Conservation (phyloP, 2,329 filamentous ascomycete species). For the Metarhizium guizhouense region DNA sequence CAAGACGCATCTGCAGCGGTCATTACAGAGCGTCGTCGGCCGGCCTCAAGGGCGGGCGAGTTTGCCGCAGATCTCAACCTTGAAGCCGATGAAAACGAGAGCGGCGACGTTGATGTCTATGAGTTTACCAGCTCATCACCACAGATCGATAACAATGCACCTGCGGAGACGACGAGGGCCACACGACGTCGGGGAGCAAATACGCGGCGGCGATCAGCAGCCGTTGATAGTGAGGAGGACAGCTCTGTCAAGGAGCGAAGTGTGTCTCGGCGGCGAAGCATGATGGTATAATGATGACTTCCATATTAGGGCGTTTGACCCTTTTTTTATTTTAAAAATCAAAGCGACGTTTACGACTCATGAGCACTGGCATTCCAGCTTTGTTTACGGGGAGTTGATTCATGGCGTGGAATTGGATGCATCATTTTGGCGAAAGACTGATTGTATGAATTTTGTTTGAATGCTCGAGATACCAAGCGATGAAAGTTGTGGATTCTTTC, state of each 20-base stretch:
- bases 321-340: not conserved
- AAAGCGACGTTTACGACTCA: conserved; percentile 6
- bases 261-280: conserved; percentile 42
- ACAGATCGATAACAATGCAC: conserved; percentile 20
- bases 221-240: conserved; percentile 26
- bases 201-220: conserved; percentile 30
- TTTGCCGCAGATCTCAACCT: conserved; percentile 1
- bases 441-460: conserved; percentile 14
- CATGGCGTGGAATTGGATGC: conserved; percentile 7
- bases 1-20: conserved; percentile 22
- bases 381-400: not conserved
- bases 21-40: conserved; percentile 31
- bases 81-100: conserved; percentile 4
- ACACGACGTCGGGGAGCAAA: conserved; percentile 23
- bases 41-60: conserved; percentile 18
- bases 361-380: not conserved
- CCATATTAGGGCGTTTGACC: conserved; percentile 12
- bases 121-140: conserved; percentile 45
- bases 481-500: conserved; percentile 18
- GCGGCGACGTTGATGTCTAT: conserved; percentile 38
- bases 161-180: conserved; percentile 15
- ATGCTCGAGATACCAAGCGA: conserved; percentile 29
- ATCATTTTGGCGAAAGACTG: conserved; percentile 15
- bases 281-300: conserved; percentile 50
- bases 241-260: conserved; percentile 18